Conservation (phyloP, 106 monocot species). For the Allium cepa region DNA sequence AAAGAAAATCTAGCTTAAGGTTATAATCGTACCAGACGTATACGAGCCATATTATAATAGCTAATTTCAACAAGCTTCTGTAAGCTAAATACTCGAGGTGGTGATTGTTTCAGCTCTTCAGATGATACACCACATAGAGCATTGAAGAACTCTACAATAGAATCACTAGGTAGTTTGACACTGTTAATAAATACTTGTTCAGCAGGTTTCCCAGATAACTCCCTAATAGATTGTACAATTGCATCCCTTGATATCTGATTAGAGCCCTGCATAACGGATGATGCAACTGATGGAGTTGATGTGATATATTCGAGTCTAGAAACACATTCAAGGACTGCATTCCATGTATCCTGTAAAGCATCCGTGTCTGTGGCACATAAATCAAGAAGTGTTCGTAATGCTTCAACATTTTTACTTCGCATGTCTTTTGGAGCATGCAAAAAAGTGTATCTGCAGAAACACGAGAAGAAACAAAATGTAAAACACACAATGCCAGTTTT, state of each 20-base stretch:
- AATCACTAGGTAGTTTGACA: conserved; percentile 86
- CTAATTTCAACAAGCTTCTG: conserved; percentile 99
- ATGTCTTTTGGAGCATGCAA: conserved; percentile 97
- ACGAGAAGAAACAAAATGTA: background rate
- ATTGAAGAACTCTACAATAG: conserved; percentile 91
- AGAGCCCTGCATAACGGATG: conserved; percentile 91
- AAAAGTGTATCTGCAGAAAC: conserved; percentile 79
- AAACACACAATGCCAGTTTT: background rate
- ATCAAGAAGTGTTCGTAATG: conserved; percentile 69
- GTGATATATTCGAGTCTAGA: conserved; percentile 94
- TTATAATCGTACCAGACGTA: conserved; percentile 66
- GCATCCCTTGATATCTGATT: conserved; percentile 97
- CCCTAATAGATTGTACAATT: conserved; percentile 72
- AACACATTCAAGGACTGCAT: conserved; percentile 99
- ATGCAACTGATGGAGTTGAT: conserved; percentile 68
- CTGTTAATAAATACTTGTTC: conserved; percentile 91
- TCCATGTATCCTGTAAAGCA: conserved; percentile 96
- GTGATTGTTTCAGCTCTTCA: conserved; percentile 89
- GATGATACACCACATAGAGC: conserved; percentile 94
- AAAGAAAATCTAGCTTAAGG: background rate
- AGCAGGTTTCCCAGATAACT: conserved; percentile 86
- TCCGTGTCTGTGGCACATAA: conserved; percentile 68
- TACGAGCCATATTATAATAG: conserved; percentile 98
- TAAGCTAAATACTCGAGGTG: conserved; percentile 86
- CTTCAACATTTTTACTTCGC: conserved; percentile 98